These are phyloP conservation scores for Biancaea sappan DNA, from an alignment of 306 rosid genomes.

Conservation along the genomic window DNA sequence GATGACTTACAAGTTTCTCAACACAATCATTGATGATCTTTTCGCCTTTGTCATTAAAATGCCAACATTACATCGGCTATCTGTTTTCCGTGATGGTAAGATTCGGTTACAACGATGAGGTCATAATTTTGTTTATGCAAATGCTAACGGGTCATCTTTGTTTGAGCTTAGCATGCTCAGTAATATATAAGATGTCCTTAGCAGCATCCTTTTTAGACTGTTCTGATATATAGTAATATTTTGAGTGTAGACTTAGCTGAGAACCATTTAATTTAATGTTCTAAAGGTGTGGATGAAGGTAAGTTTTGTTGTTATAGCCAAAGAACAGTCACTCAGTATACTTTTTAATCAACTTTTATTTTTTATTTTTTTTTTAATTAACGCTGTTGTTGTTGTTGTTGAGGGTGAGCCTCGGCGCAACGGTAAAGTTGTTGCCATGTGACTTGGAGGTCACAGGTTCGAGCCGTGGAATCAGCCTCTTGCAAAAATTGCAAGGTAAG, in stretches of 20 bases:
- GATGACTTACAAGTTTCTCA: constrained; percentile 99
- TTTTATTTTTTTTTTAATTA: too few species aligned
- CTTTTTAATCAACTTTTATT: too few species aligned
- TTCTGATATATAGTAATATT: background rate
- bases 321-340: too few species aligned
- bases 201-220: constrained; percentile 5
- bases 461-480: too few species aligned
- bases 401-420: too few species aligned
- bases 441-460: too few species aligned
- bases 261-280: background rate
- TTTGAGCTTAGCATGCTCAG: constrained; percentile 6
- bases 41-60: constrained; percentile 98
- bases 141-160: background rate
- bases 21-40: constrained; percentile 96
- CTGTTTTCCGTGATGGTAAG: constrained; percentile 99
- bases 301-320: background rate
- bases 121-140: background rate
- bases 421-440: too few species aligned
- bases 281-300: background rate
- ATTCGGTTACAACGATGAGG: constrained; percentile 4
- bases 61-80: constrained; percentile 94
- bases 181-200: background rate
- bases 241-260: background rate
- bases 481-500: too few species aligned
- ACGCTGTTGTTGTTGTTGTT: too few species aligned